Evolutionary conservation across 208 protist genomes (phyloP).

Genomic region (Leptomonas pyrrhocoris): DNA sequence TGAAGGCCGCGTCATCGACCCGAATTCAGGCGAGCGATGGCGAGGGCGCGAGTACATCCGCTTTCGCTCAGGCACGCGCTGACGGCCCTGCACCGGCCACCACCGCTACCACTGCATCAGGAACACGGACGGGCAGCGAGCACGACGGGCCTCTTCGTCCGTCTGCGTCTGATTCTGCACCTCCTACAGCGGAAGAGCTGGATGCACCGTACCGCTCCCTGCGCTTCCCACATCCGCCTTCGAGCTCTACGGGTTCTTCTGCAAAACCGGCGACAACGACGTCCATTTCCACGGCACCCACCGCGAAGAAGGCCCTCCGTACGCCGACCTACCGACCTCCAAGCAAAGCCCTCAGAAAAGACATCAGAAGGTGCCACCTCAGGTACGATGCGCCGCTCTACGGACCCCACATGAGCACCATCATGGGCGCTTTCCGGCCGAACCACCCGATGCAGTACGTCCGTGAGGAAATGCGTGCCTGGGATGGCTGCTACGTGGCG

Average conservation of each 20-base stretch:
- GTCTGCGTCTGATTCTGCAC: neutral
- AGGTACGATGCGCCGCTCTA: constrained; percentile 55
- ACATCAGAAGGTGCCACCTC: constrained; percentile 29
- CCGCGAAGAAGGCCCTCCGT: neutral
- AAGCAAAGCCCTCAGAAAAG: neutral
- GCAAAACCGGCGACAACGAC: neutral
- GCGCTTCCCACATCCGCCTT: neutral
- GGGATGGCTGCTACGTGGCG: constrained; percentile 45
- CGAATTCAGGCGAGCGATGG: neutral
- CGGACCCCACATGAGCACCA: constrained; percentile 53
- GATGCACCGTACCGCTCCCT: constrained; percentile 13
- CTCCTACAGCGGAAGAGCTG: neutral
- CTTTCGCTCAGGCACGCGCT: too few relatives aligned
- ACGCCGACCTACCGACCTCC: neutral
- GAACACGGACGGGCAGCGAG: too few relatives aligned
- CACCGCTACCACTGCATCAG: too few relatives aligned
- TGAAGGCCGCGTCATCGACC: neutral
- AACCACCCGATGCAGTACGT: constrained; percentile 24
- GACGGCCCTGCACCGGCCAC: too few relatives aligned
- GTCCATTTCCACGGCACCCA: neutral
- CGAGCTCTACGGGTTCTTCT: neutral
- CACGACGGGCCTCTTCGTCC: neutral
- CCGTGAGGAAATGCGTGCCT: constrained; percentile 42
- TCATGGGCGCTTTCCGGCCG: constrained; percentile 46
- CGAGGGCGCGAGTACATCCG: too few relatives aligned